A percentile compares a stretch with the other conserved stretches of the same genome.
These are phyloP conservation scores for Saturnispora kantuleensis DNA, from an alignment of 805 yeast species.

Conservation along the genomic window DNA sequence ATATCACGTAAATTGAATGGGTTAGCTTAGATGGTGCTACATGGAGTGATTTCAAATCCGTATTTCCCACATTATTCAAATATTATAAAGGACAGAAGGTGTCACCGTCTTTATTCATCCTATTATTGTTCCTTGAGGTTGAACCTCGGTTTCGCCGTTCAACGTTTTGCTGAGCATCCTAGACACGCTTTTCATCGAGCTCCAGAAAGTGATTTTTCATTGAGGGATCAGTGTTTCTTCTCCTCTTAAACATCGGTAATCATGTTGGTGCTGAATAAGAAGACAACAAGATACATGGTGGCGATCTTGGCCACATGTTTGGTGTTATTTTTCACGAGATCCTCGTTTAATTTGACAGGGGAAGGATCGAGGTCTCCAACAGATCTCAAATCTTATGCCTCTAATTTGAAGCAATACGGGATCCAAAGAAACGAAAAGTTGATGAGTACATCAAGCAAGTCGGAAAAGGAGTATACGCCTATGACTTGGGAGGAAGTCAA, in stretches of 20 bases:
- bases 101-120: too few species aligned
- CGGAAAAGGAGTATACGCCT: constrained; percentile 16
- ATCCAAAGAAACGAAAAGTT: constrained; percentile 22
- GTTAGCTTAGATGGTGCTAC: too few species aligned
- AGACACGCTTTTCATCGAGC: too few species aligned
- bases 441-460: constrained; percentile 17
- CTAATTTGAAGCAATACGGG: constrained; percentile 19
- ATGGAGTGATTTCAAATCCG: too few species aligned
- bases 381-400: constrained; percentile 16
- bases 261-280: constrained; percentile 12
- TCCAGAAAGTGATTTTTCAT: not conserved
- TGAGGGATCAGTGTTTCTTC: not conserved
- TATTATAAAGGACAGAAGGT: too few species aligned
- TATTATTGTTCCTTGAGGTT: too few species aligned
- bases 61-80: too few species aligned
- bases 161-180: too few species aligned
- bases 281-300: constrained; percentile 16
- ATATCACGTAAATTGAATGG: too few species aligned
- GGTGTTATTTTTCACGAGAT: constrained; percentile 7
- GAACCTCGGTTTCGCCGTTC: too few species aligned
- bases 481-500: constrained; percentile 21
- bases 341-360: constrained; percentile 4
- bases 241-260: not conserved
- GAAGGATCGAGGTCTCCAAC: constrained; percentile 5
- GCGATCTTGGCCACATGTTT: constrained; percentile 11